Evolutionary conservation across 768 basidiomycete species (phyloP).

Genomic region (Hygrophorus russula): DNA sequence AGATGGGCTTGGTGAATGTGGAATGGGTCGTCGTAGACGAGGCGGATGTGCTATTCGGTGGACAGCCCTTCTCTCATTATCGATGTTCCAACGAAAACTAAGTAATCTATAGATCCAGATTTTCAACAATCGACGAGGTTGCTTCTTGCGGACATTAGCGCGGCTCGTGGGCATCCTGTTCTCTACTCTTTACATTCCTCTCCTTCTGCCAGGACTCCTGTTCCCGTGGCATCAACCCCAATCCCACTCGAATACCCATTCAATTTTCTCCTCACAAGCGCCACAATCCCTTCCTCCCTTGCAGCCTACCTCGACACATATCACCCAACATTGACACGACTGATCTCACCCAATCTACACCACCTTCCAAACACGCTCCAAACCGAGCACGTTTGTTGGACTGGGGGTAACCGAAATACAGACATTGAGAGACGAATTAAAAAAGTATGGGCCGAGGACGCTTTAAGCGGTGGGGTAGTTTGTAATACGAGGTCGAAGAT

Average conservation of each 20-base stretch:
- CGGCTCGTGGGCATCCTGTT: slow-evolving; percentile 43
- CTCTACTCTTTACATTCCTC: slow-evolving; percentile 13
- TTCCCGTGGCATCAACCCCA: slow-evolving; percentile 8
- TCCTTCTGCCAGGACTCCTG: slow-evolving; percentile 11
- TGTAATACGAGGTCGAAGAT: slow-evolving; percentile 45
- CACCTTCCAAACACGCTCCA: slow-evolving; percentile 59
- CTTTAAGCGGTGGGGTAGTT: slow-evolving; percentile 14
- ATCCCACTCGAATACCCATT: slow-evolving; percentile 52
- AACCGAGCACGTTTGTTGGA: slow-evolving; percentile 66
- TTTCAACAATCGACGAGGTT: slow-evolving; percentile 65
- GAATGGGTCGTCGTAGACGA: slow-evolving; percentile 92
- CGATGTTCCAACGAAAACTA: not conserved
- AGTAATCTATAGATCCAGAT: slow-evolving; percentile 50
- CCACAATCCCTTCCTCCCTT: slow-evolving; percentile 77
- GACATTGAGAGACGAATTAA: slow-evolving; percentile 71
- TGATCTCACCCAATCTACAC: slow-evolving; percentile 75
- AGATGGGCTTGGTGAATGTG: slow-evolving; percentile 54
- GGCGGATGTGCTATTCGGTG: slow-evolving; percentile 84
- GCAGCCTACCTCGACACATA: slow-evolving; percentile 47
- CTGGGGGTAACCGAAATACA: slow-evolving; percentile 69
- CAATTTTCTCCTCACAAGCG: slow-evolving; percentile 72
- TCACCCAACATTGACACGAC: slow-evolving; percentile 56
- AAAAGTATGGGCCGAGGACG: slow-evolving; percentile 65
- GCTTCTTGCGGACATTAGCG: slow-evolving; percentile 60
- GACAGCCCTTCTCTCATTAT: slow-evolving; percentile 11